Evolutionary conservation across 257 asterid genomes (phyloP), one percentile per base, ranked within the genome.

Genomic region (Orobanche coerulescens): DNA sequence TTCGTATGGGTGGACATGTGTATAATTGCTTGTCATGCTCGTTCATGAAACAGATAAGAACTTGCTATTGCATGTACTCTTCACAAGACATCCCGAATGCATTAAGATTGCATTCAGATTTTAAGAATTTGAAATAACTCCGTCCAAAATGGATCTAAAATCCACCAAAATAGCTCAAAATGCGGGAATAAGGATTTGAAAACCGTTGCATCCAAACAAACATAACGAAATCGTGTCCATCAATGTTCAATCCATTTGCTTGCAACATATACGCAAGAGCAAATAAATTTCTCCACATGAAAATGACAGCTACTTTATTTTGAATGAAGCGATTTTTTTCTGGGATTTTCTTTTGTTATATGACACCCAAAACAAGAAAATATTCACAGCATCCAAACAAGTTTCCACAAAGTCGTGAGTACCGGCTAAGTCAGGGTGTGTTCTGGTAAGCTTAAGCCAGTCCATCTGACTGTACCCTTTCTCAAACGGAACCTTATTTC

Each of bases 341-440:
- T 10, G 46, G 10, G 56, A n/a, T n/a, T n/a, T n/a, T n/a, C n/a
- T n/a, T n/a, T n/a, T n/a, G n/a, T 55, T 24, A 30, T 30, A 9
- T 46, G 28, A 12, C 28, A 6, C 1, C 13, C 11, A 10, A 49
- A 53, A 64, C 26, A 15, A 40, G 14, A 23, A 50, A 22, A 16
- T 6, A 49, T 63, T 24, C 25, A 6, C 13, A 3, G n/a, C n/a
- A n/a, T n/a, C 53, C 61, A 65, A 52, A 20, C 36, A 64, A n/a
- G 22, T 40, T 30, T 33, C 58, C 28, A 28, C 28, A 31, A 59
- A 68, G 36, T 31, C 65, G 61, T 6, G 56, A 67, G 8, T 72
- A 84, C 95, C 95, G 71, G 94, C 95, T 13, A 87, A 83, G 62
- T 87, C 95, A 56, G 94, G 86, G 69, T 80, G 91, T 4, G 87